Evolutionary conservation across 371 early-diverging fungal genomes (phyloP).

Genomic region (Actinomortierella ambigua): DNA sequence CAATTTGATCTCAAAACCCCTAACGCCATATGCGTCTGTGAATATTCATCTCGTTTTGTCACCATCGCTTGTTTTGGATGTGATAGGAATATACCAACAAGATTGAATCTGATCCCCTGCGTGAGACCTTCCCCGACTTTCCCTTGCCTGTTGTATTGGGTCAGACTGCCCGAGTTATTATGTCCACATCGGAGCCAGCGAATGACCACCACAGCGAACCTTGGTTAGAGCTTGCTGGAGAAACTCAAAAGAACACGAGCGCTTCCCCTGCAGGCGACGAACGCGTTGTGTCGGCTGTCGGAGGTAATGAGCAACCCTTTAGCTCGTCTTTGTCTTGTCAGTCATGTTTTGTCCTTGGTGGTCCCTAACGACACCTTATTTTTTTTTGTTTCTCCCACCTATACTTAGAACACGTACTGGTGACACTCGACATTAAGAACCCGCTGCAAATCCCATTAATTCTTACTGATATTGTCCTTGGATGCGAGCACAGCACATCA

Average conservation of each 20-base stretch:
- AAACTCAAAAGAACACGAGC: slow-evolving; percentile 4
- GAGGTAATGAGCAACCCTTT: slow-evolving; percentile 13
- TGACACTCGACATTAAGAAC: slow-evolving; percentile 37
- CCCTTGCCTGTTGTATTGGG: slow-evolving; percentile 43
- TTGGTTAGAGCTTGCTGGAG: slow-evolving; percentile 30
- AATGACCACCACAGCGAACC: slow-evolving; percentile 27
- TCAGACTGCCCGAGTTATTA: slow-evolving; percentile 34
- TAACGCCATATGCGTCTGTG: background rate
- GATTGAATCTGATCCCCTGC: slow-evolving; percentile 42
- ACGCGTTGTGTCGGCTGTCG: slow-evolving; percentile 37
- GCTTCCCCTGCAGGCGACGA: slow-evolving; percentile 4
- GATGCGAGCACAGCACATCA: slow-evolving; percentile 59
- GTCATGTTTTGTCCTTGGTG: background rate
- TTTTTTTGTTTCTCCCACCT: background rate
- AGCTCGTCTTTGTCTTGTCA: background rate
- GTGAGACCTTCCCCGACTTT: slow-evolving; percentile 45
- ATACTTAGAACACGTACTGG: slow-evolving; percentile 36
- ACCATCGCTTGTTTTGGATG: too few species aligned
- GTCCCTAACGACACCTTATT: background rate
- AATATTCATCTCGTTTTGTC: too few species aligned
- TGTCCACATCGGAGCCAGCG: slow-evolving; percentile 36
- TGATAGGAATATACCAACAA: slow-evolving; percentile 56
- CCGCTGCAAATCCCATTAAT: slow-evolving; percentile 44
- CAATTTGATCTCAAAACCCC: too few species aligned
- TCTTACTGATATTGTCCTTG: slow-evolving; percentile 61